These are phyloP conservation scores for Astrocystis sublimbata DNA, from an alignment of 495 filamentous ascomycete genomes.

Conservation along the genomic window DNA sequence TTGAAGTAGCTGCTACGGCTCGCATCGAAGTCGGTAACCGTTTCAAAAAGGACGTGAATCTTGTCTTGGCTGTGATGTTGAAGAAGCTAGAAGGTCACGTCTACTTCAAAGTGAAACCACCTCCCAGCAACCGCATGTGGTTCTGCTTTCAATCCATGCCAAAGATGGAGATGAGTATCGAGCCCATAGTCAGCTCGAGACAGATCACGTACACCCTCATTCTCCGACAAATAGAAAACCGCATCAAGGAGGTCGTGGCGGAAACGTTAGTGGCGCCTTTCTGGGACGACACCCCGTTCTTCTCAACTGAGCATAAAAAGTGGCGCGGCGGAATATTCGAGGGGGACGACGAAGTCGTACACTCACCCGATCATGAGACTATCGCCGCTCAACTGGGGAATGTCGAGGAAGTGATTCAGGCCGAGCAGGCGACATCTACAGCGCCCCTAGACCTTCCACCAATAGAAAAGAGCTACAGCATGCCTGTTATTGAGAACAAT, in stretches of 20 bases:
- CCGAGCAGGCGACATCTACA: slow-evolving; percentile 34
- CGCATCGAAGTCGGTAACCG: slow-evolving; percentile 84
- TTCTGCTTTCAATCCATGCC: slow-evolving; percentile 90
- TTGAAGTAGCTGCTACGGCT: slow-evolving; percentile 87
- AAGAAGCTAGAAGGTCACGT: slow-evolving; percentile 84
- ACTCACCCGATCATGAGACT: slow-evolving; percentile 42
- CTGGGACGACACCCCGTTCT: slow-evolving; percentile 94
- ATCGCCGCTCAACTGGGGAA: slow-evolving; percentile 60
- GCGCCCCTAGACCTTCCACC: slow-evolving; percentile 41
- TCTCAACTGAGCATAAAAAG: slow-evolving; percentile 68
- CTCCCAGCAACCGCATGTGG: slow-evolving; percentile 94
- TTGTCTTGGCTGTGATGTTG: slow-evolving; percentile 82
- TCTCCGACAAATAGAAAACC: slow-evolving; percentile 86
- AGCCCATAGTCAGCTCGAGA: slow-evolving; percentile 91
- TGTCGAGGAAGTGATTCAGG: slow-evolving; percentile 48
- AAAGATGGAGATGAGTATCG: slow-evolving; percentile 86
- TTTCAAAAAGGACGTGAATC: slow-evolving; percentile 89
- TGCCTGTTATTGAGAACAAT: slow-evolving; percentile 34
- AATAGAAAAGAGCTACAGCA: slow-evolving; percentile 64
- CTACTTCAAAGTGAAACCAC: slow-evolving; percentile 85
- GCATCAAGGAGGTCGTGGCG: slow-evolving; percentile 87
- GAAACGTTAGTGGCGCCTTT: slow-evolving; percentile 93
- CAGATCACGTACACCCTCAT: slow-evolving; percentile 94
- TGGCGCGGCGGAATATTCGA: slow-evolving; percentile 91
- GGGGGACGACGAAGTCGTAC: slow-evolving; percentile 50